Percentiles rank a stretch among this genome's conserved stretches.
Evolutionary conservation across 352 stramenopile species (phyloP).

Genomic region (Elongisporangium senticosum): DNA sequence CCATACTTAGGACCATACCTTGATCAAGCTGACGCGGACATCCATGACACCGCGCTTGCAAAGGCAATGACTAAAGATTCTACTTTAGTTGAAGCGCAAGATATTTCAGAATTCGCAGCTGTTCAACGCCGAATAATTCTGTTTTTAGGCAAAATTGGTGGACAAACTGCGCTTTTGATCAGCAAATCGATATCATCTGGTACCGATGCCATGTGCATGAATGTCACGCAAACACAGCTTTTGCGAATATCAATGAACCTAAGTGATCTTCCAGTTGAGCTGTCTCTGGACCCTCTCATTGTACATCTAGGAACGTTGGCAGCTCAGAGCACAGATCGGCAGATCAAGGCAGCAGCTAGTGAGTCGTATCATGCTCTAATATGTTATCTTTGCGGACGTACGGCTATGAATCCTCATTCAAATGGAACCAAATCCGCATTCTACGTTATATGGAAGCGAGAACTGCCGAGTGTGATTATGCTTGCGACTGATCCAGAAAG

Average conservation of each 20-base stretch:
- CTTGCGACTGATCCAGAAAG: constrained; percentile 68
- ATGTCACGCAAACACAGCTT: constrained; percentile 17
- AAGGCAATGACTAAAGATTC: constrained; percentile 10
- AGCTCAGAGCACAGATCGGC: constrained; percentile 40
- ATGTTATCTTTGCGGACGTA: constrained; percentile 68
- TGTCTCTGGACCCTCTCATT: constrained; percentile 47
- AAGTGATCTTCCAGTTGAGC: constrained; percentile 26
- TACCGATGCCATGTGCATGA: constrained; percentile 9
- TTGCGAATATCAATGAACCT: constrained; percentile 43
- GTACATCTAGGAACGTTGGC: constrained; percentile 44
- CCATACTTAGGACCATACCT: constrained; percentile 51
- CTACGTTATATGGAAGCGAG: constrained; percentile 43
- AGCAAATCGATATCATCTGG: constrained; percentile 20
- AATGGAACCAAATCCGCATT: constrained; percentile 59
- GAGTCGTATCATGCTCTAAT: constrained; percentile 70
- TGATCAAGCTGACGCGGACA: constrained; percentile 24
- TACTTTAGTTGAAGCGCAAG: constrained; percentile 10
- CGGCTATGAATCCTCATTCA: constrained; percentile 51
- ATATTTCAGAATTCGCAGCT: constrained; percentile 27
- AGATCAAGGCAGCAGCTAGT: constrained; percentile 51
- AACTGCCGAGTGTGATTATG: constrained; percentile 44
- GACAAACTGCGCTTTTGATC: constrained; percentile 38
- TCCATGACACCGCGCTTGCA: constrained; percentile 1
- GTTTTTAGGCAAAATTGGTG: constrained; percentile 49
- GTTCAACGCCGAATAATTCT: constrained; percentile 59